These are phyloP conservation scores for Chrysanthemum lavandulifolium DNA, from an alignment of 129 eudicot species.

Conservation along the genomic window DNA sequence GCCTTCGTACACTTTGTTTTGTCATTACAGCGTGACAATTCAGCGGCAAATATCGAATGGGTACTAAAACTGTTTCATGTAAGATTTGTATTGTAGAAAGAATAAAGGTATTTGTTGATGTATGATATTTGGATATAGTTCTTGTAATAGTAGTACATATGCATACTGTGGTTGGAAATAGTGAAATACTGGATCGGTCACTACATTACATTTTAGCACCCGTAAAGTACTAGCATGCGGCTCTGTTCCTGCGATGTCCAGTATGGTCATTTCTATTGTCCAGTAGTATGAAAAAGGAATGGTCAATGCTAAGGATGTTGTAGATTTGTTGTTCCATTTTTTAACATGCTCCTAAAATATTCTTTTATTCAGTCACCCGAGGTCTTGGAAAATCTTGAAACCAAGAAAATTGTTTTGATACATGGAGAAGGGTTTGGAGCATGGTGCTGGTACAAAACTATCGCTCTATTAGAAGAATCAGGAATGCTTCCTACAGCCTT, in stretches of 20 bases:
- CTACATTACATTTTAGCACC: neutral
- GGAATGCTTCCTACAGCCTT: slow-evolving; percentile 77
- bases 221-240: too few relatives aligned
- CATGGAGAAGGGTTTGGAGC: slow-evolving; percentile 99
- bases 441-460: slow-evolving; percentile 99
- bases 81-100: too few relatives aligned
- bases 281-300: neutral
- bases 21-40: too few relatives aligned
- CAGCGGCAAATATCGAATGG: too few relatives aligned
- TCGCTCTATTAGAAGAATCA: slow-evolving; percentile 79
- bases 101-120: too few relatives aligned
- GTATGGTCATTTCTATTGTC: neutral
- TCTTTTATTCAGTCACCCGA: slow-evolving; percentile 57
- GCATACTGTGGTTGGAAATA: neutral
- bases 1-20: neutral
- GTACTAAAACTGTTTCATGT: too few relatives aligned
- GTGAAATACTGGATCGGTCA: neutral
- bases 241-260: too few relatives aligned
- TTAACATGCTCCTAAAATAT: slow-evolving; percentile 2
- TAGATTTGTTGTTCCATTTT: slow-evolving; percentile 12
- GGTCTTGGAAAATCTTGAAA: slow-evolving; percentile 66
- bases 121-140: too few relatives aligned
- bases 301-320: neutral
- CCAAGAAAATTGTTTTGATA: slow-evolving; percentile 70
- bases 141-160: too few relatives aligned